These are phyloP conservation scores for Tuber calosporum DNA, from an alignment of 495 filamentous ascomycete genomes.

Conservation along the genomic window DNA sequence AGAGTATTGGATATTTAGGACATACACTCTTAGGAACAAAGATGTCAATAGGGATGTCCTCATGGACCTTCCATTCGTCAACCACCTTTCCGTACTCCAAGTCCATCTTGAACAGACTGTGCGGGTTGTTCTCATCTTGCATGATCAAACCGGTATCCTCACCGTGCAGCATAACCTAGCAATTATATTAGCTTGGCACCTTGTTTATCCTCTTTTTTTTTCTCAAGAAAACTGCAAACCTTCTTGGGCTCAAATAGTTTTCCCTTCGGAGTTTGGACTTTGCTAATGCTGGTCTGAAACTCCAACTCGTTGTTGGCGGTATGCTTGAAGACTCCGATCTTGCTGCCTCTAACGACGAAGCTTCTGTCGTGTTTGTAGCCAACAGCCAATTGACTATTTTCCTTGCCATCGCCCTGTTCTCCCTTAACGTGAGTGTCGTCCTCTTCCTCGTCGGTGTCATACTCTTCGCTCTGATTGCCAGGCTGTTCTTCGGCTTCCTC, in stretches of 20 bases:
- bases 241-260: slow-evolving; percentile 90
- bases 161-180: slow-evolving; percentile 79
- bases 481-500: slow-evolving; percentile 61
- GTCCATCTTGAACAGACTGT: slow-evolving; percentile 96
- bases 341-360: slow-evolving; percentile 91
- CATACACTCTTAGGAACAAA: slow-evolving; percentile 80
- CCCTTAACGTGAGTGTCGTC: slow-evolving; percentile 63
- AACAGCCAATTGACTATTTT: slow-evolving; percentile 94
- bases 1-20: slow-evolving; percentile 7
- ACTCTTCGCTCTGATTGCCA: slow-evolving; percentile 65
- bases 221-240: slow-evolving; percentile 26
- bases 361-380: slow-evolving; percentile 96
- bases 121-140: slow-evolving; percentile 75
- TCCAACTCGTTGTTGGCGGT: slow-evolving; percentile 85
- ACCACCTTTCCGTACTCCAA: slow-evolving; percentile 97
- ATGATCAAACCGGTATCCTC: slow-evolving; percentile 90
- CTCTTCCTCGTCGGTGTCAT: slow-evolving; percentile 85
- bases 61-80: slow-evolving; percentile 98
- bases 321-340: slow-evolving; percentile 98
- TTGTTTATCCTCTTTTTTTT: neutral
- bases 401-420: slow-evolving; percentile 66
- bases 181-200: slow-evolving; percentile 5
- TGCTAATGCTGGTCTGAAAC: slow-evolving; percentile 96
- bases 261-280: slow-evolving; percentile 82
- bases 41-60: slow-evolving; percentile 83